Evolutionary conservation across 495 filamentous ascomycete species (phyloP).

Genomic region (Neurospora intermedia): DNA sequence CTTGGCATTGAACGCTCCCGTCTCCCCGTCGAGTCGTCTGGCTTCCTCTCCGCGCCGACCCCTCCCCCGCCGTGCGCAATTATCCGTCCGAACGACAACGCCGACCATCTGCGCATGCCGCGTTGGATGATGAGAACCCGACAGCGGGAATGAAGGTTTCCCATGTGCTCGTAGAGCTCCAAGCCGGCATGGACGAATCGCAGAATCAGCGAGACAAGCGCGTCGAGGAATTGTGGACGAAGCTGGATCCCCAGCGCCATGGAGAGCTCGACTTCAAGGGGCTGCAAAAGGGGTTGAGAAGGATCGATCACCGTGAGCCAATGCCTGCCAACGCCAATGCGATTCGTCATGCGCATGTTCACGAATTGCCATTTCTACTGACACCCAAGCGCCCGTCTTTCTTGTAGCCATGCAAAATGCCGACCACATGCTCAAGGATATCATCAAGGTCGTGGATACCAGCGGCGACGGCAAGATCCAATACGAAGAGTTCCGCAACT

Average conservation of each 20-base stretch:
- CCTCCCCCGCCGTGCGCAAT: constrained; percentile 4
- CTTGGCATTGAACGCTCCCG: neutral
- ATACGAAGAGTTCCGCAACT: constrained; percentile 80
- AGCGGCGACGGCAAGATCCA: constrained; percentile 83
- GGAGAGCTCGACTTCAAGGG: constrained; percentile 74
- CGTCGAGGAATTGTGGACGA: constrained; percentile 68
- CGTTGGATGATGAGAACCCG: constrained; percentile 24
- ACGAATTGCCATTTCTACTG: constrained; percentile 8
- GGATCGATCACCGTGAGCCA: constrained; percentile 84
- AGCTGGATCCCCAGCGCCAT: constrained; percentile 62
- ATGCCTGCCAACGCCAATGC: constrained; percentile 20
- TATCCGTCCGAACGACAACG: neutral
- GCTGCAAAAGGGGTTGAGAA: constrained; percentile 71
- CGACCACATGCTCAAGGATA: constrained; percentile 68
- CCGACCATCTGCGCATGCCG: constrained; percentile 2
- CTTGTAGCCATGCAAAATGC: constrained; percentile 81
- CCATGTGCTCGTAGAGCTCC: constrained; percentile 32
- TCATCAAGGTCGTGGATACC: constrained; percentile 72
- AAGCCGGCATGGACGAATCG: constrained; percentile 46
- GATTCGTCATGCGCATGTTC: neutral
- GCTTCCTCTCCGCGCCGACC: neutral
- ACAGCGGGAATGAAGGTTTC: constrained; percentile 28
- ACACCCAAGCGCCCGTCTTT: constrained; percentile 4
- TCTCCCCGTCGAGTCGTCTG: neutral
- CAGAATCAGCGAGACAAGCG: constrained; percentile 64